These are phyloP conservation scores for Annulohypoxylon truncatum DNA, from an alignment of 2,329 filamentous ascomycete species.

Conservation along the genomic window DNA sequence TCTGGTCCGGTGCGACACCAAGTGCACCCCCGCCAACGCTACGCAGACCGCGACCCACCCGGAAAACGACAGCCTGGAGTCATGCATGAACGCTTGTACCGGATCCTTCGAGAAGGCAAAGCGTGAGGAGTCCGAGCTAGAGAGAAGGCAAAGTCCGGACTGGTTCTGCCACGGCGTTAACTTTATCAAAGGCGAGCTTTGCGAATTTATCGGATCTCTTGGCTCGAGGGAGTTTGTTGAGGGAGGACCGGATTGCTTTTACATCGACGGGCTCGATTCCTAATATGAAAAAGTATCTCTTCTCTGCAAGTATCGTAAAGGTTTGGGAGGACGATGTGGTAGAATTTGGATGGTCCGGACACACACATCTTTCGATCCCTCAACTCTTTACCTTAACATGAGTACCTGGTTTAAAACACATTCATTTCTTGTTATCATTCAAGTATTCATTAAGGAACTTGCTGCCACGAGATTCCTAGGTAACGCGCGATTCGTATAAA, in stretches of 20 bases:
- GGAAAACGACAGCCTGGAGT: constrained; percentile 35
- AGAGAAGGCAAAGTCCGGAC: constrained; percentile 25
- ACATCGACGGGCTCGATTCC: constrained; percentile 23
- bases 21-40: constrained; percentile 37
- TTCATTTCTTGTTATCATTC: no score
- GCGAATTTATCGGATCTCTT: constrained; percentile 44
- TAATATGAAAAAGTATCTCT: no score
- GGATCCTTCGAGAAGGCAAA: constrained; percentile 43
- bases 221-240: constrained; percentile 36
- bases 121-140: constrained; percentile 24
- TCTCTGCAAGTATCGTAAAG: no score
- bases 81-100: constrained; percentile 43
- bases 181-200: constrained; percentile 43
- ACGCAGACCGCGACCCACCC: constrained; percentile 36
- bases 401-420: no score
- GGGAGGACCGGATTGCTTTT: constrained; percentile 38
- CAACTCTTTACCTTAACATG: no score
- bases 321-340: not conserved
- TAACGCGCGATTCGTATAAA: no score
- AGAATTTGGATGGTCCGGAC: not conserved
- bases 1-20: constrained; percentile 42
- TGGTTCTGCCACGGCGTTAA: constrained; percentile 48
- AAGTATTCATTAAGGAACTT: no score
- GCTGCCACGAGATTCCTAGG: no score
- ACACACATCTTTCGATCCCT: no score